Evolutionary conservation across 1,284 basidiomycete genomes (phyloP).

Genomic region (Irpex sp.): DNA sequence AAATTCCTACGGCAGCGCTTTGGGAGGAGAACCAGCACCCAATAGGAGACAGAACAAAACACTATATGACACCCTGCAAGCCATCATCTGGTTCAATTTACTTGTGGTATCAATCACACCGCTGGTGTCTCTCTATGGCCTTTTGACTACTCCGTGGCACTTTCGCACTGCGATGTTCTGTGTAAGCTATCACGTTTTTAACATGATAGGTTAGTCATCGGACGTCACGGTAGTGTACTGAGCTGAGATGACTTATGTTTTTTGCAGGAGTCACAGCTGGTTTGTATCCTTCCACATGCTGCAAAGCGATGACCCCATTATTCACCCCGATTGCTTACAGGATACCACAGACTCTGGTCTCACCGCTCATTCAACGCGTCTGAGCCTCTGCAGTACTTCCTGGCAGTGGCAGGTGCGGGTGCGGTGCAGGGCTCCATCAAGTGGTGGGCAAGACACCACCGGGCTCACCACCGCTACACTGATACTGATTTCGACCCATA

Average conservation of each 20-base stretch:
- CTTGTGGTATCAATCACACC: conserved; percentile 16
- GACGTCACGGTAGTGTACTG: neutral
- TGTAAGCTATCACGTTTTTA: conserved; percentile 54
- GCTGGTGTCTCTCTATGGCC: conserved; percentile 16
- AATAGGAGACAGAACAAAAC: neutral
- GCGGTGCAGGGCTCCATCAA: conserved; percentile 87
- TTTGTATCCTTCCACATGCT: neutral
- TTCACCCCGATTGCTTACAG: conserved; percentile 28
- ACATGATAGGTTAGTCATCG: conserved; percentile 39
- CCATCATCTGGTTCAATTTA: conserved; percentile 20
- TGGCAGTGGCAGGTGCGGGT: conserved; percentile 80
- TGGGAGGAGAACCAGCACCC: neutral
- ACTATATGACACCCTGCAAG: conserved; percentile 3
- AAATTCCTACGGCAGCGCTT: neutral
- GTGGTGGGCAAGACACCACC: conserved; percentile 89
- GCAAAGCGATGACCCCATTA: neutral
- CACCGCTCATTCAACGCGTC: conserved; percentile 86
- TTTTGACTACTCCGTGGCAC: conserved; percentile 21
- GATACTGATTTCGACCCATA: conserved; percentile 92
- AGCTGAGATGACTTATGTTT: neutral
- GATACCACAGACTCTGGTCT: conserved; percentile 90
- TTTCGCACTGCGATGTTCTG: conserved; percentile 43
- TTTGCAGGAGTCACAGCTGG: conserved; percentile 25
- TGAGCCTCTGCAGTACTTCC: conserved; percentile 66
- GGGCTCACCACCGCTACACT: conserved; percentile 87